Conservation (phyloP, 257 asterid species). For the Fraxinus quadrangulata region DNA sequence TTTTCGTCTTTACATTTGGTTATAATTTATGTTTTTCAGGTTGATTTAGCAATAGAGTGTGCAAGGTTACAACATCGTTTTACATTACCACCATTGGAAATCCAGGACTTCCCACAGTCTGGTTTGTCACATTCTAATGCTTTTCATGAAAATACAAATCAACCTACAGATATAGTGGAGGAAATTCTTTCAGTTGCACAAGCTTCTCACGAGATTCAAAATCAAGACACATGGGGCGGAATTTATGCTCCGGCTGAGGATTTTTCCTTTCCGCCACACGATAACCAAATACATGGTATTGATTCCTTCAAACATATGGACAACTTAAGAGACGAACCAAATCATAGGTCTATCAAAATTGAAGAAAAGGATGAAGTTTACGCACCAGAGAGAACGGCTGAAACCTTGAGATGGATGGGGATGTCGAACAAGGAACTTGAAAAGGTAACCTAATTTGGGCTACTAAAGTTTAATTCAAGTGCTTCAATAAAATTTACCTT, state of each 20-base stretch:
- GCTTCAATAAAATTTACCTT: no score
- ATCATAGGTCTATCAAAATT: conserved; percentile 44
- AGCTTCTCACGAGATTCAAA: conserved; percentile 70
- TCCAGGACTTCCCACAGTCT: conserved; percentile 54
- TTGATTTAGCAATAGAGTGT: conserved; percentile 82
- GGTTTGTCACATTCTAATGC: conserved; percentile 32
- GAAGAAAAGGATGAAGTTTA: conserved; percentile 48
- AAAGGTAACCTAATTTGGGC: conserved; percentile 33
- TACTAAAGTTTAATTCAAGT: no score
- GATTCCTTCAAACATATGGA: conserved; percentile 34
- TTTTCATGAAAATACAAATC: conserved; percentile 38
- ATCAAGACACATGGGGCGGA: conserved; percentile 53
- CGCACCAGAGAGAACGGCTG: conserved; percentile 52
- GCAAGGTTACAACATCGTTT: conserved; percentile 85
- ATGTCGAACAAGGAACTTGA: conserved; percentile 57
- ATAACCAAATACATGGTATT: conserved; percentile 41
- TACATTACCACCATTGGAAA: conserved; percentile 72
- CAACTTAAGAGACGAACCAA: conserved; percentile 39
- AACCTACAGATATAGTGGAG: conserved; percentile 55
- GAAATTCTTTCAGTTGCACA: conserved; percentile 90
- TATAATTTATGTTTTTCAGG: conserved; percentile 40
- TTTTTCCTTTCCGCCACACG: conserved; percentile 55
- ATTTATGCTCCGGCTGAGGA: conserved; percentile 45
- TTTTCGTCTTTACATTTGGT: background rate
- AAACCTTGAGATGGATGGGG: conserved; percentile 71